phyloP scores from a whole-genome alignment of 73 alveolate genomes.

The Paramecium octaurelia region DNA sequence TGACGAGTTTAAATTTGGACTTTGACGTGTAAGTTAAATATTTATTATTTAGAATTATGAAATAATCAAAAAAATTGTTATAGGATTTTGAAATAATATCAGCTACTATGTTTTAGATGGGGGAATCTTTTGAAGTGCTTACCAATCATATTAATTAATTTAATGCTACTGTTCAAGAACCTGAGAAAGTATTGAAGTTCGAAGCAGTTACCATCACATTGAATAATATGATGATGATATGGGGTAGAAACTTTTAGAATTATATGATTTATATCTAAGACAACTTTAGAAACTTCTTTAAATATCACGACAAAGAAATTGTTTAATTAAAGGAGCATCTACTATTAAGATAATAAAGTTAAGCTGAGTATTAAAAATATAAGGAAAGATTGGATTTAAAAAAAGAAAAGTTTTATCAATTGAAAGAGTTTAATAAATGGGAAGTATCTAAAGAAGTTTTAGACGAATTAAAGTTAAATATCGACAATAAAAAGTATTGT shows the following conservation, averaged over 20 bases:
- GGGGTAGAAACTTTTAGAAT: conserved; percentile 24
- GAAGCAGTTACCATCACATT: conserved; percentile 16
- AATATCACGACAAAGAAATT: conserved; percentile 2
- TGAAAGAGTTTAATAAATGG: conserved; percentile 3
- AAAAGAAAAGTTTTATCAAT: background rate
- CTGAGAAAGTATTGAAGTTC: background rate
- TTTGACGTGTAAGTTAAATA: background rate
- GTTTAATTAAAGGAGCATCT: background rate
- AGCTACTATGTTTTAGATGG: background rate
- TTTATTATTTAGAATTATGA: background rate
- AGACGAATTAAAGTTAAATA: background rate
- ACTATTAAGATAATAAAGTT: background rate
- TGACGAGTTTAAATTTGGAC: background rate
- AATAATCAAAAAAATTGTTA: background rate
- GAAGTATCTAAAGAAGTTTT: background rate
- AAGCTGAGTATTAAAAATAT: conserved; percentile 9
- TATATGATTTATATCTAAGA: background rate
- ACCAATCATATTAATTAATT: background rate
- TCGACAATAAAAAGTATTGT: background rate
- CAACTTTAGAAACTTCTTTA: background rate
- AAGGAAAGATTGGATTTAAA: background rate
- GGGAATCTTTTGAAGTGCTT: conserved; percentile 8
- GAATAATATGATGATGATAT: background rate
- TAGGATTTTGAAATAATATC: background rate
- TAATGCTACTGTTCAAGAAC: background rate